A percentile compares a stretch with the other conserved stretches of the same genome.
These are phyloP conservation scores for Hypoxylon subgilvum DNA, from an alignment of 495 filamentous ascomycete genomes.

Conservation along the genomic window DNA sequence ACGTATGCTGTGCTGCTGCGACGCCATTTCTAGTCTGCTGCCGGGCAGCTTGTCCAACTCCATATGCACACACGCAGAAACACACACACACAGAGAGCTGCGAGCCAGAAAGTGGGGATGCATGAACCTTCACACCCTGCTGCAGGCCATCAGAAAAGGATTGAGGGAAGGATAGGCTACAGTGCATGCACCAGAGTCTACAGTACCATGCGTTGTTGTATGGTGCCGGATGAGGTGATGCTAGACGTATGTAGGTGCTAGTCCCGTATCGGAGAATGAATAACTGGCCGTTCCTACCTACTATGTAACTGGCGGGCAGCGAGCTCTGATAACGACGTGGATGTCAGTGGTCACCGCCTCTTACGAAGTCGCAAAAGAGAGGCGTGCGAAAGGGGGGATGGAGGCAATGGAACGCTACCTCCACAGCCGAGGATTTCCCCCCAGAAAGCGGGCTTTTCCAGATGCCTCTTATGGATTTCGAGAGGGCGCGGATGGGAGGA, in stretches of 20 bases:
- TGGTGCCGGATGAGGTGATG: conserved; percentile 25
- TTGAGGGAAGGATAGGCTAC: conserved; percentile 6
- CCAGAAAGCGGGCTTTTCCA: conserved; percentile 4
- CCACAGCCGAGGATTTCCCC: conserved; percentile 4
- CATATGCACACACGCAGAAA: conserved; percentile 17
- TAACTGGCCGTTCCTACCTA: conserved; percentile 25
- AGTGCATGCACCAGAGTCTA: conserved; percentile 12
- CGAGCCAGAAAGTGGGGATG: conserved; percentile 34
- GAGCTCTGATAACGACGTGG: conserved; percentile 33
- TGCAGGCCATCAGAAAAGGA: conserved; percentile 34
- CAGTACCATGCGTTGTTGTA: conserved; percentile 24
- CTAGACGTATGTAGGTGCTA: conserved; percentile 28
- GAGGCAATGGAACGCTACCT: conserved; percentile 16
- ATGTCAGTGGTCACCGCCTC: conserved; percentile 34
- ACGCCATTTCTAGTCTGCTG: conserved; percentile 24
- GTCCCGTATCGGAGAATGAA: conserved; percentile 31
- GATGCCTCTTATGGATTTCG: conserved; percentile 37
- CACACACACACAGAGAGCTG: conserved; percentile 15
- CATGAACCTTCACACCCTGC: conserved; percentile 30
- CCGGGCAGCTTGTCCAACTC: conserved; percentile 17
- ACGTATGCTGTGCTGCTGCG: conserved; percentile 20
- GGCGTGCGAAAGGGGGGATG: neutral
- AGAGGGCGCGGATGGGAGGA: conserved; percentile 9
- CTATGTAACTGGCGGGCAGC: conserved; percentile 17
- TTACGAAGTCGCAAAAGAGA: conserved; percentile 13